Percentiles rank a stretch among this genome's conserved stretches.
phyloP scores from a whole-genome alignment of 2,329 filamentous ascomycete species.

The Alternaria arbusti region DNA sequence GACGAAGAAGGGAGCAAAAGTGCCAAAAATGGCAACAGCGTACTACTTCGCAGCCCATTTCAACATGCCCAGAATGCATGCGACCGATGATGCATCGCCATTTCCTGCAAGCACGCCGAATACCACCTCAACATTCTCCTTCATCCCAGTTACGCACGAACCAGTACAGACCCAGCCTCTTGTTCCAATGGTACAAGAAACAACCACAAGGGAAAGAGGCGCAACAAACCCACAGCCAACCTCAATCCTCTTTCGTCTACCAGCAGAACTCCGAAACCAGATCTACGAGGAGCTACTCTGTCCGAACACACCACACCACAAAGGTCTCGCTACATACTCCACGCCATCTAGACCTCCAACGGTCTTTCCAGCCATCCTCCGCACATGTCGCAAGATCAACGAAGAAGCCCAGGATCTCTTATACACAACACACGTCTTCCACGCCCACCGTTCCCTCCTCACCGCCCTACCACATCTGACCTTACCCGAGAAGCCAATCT shows the following conservation, averaged over 20 bases:
- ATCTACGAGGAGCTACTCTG: conserved; percentile 56
- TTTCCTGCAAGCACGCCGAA: neutral
- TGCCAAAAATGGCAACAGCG: conserved; percentile 18
- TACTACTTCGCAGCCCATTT: conserved; percentile 31
- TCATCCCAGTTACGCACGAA: neutral
- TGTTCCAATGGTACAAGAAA: neutral
- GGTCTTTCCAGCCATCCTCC: conserved; percentile 51
- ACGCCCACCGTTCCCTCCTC: conserved; percentile 57
- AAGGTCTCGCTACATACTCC: conserved; percentile 7
- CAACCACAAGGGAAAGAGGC: conserved; percentile 7
- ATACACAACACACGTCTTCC: conserved; percentile 58
- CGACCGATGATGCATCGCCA: neutral
- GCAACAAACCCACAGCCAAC: conserved; percentile 15
- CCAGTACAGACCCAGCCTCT: conserved; percentile 1
- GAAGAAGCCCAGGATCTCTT: conserved; percentile 53
- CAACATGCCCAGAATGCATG: conserved; percentile 14
- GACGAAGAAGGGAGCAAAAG: neutral
- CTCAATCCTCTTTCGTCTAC: conserved; percentile 54
- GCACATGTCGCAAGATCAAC: conserved; percentile 51
- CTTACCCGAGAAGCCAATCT: conserved; percentile 46
- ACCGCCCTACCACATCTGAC: conserved; percentile 53
- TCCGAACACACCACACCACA: conserved; percentile 19
- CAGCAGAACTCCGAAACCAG: conserved; percentile 67
- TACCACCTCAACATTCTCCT: neutral
- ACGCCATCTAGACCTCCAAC: conserved; percentile 11